These are phyloP conservation scores for Ascocoryne sarcoides DNA, from an alignment of 2,329 filamentous ascomycete genomes.

Conservation along the genomic window DNA sequence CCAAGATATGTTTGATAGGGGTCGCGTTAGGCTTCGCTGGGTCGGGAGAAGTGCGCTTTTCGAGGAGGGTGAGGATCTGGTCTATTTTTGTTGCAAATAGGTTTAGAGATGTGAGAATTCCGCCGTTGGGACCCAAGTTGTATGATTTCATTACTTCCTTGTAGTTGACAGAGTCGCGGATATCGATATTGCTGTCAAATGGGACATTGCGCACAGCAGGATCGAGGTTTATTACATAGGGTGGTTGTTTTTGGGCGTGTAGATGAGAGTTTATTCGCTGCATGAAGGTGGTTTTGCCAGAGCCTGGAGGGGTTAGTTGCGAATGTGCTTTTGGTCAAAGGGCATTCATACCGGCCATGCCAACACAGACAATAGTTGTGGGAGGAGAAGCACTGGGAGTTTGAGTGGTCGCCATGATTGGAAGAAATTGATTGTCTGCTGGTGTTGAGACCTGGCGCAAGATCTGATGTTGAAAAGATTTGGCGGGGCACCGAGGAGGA, in stretches of 20 bases:
- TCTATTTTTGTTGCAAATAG: conserved; percentile 98
- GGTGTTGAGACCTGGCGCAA: too few species aligned
- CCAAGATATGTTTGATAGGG: conserved; percentile 72
- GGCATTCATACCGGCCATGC: conserved; percentile 69
- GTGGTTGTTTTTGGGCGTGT: conserved; percentile 68
- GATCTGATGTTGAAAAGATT: too few species aligned
- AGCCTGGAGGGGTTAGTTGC: conserved; percentile 44
- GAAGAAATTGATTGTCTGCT: background rate
- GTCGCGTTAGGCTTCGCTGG: conserved; percentile 45
- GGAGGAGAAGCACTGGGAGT: conserved; percentile 37
- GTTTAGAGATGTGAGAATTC: conserved; percentile 90
- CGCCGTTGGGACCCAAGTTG: conserved; percentile 93
- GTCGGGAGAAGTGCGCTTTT: conserved; percentile 71
- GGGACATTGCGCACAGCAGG: conserved; percentile 89
- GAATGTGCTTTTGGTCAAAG: background rate
- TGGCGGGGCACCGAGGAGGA: too few species aligned
- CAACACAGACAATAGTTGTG: conserved; percentile 82
- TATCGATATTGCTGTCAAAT: conserved; percentile 97
- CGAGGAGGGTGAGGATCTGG: conserved; percentile 79
- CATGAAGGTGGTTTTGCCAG: conserved; percentile 99
- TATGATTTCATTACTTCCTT: conserved; percentile 99
- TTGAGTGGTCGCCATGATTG: conserved; percentile 33
- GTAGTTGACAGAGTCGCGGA: conserved; percentile 97
- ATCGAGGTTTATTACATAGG: conserved; percentile 96
- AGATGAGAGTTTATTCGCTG: conserved; percentile 93